A percentile compares a stretch with the other conserved stretches of the same genome.
phyloP scores from a whole-genome alignment of 805 yeast species.

The Candida taoyuanica region DNA sequence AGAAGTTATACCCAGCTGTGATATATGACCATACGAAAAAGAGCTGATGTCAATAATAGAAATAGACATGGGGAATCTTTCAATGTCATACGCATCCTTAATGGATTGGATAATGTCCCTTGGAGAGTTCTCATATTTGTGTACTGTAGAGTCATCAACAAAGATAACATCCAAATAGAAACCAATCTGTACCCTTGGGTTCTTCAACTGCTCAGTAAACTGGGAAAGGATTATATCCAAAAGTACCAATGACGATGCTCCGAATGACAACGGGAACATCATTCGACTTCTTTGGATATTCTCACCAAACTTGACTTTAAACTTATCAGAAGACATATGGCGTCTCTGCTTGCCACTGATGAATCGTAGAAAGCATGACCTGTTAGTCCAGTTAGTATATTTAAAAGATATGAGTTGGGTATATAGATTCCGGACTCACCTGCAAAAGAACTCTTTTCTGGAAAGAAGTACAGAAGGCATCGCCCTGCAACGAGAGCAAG shows the following conservation, averaged over 20 bases:
- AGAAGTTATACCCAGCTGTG: constrained; percentile 30
- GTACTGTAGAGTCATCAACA: constrained; percentile 36
- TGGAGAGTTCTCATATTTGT: constrained; percentile 15
- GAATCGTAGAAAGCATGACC: constrained; percentile 63
- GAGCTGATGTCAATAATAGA: constrained; percentile 37
- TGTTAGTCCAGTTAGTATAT: not conserved
- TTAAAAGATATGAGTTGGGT: not conserved
- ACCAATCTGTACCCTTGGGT: constrained; percentile 65
- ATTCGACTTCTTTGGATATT: constrained; percentile 41
- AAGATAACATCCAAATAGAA: constrained; percentile 52
- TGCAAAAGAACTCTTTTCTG: constrained; percentile 64
- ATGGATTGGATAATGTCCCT: constrained; percentile 12
- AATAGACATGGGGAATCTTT: constrained; percentile 33
- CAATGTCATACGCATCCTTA: constrained; percentile 18
- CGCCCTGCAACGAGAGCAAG: constrained; percentile 41
- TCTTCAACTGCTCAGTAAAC: constrained; percentile 55
- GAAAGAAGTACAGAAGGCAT: constrained; percentile 41
- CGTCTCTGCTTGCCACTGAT: constrained; percentile 77
- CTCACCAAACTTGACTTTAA: constrained; percentile 61
- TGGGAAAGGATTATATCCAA: constrained; percentile 61
- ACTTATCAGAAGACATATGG: constrained; percentile 64
- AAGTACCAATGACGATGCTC: constrained; percentile 60
- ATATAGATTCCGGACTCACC: constrained; percentile 14
- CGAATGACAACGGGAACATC: constrained; percentile 62
- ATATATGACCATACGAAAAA: constrained; percentile 5